Percentiles rank a stretch among this genome's conserved stretches.
phyloP scores from a whole-genome alignment of 164 flowering plant genomes.

The Litsea cubeba region DNA sequence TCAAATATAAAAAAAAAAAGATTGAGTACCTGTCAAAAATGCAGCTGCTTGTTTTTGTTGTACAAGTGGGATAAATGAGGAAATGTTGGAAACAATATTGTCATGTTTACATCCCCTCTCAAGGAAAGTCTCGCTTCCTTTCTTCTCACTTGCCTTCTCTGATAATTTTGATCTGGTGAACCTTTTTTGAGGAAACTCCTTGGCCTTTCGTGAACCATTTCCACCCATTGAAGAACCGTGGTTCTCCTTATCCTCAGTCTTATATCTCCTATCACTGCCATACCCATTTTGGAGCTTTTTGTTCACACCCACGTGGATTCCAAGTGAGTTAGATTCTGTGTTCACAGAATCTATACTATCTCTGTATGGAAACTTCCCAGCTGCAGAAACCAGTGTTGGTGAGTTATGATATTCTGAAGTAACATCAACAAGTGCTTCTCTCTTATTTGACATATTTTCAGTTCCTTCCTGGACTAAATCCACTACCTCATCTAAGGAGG shows the following conservation, averaged over 20 bases:
- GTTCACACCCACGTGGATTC: conserved; percentile 21
- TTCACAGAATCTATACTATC: conserved; percentile 39
- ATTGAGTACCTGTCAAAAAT: conserved; percentile 42
- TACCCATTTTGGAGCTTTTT: conserved; percentile 23
- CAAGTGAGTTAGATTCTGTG: conserved; percentile 26
- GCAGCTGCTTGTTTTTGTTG: conserved; percentile 59
- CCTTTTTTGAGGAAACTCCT: conserved; percentile 29
- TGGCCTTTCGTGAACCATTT: conserved; percentile 28
- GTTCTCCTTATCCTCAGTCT: conserved; percentile 42
- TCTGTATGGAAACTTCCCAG: conserved; percentile 28
- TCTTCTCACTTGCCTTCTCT: conserved; percentile 32
- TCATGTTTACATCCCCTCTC: conserved; percentile 37
- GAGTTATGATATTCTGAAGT: conserved; percentile 23
- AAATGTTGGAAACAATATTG: conserved; percentile 71
- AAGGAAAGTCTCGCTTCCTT: conserved; percentile 28
- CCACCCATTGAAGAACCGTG: conserved; percentile 25
- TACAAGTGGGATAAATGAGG: conserved; percentile 75
- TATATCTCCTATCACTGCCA: conserved; percentile 22
- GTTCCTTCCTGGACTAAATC: conserved; percentile 28
- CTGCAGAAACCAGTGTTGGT: conserved; percentile 29
- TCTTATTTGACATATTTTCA: conserved; percentile 18
- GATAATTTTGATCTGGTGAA: conserved; percentile 41
- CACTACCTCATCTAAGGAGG: conserved; percentile 32
- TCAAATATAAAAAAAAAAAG: neutral
- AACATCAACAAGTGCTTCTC: conserved; percentile 45